phyloP scores from a whole-genome alignment of 352 stramenopile genomes.

The Phytopythium vexans region DNA sequence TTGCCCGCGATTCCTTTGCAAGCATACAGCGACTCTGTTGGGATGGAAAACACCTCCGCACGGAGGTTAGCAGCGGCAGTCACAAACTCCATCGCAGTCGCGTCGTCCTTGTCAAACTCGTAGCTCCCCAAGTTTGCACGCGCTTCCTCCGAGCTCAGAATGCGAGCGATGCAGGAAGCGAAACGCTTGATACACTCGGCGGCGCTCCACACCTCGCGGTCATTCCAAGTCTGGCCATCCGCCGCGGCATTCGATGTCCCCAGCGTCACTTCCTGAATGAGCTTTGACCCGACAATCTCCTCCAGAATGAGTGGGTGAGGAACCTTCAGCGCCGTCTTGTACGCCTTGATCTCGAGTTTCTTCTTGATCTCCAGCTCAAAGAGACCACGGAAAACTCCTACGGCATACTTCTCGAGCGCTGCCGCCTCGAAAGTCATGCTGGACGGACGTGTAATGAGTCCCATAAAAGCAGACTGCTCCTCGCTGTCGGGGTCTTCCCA shows the following conservation, averaged over 20 bases:
- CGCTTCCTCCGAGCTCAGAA: constrained; percentile 51
- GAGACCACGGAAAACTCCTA: constrained; percentile 82
- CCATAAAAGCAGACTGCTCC: constrained; percentile 87
- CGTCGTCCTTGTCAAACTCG: constrained; percentile 98
- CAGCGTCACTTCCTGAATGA: constrained; percentile 36
- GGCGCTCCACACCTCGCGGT: constrained; percentile 86
- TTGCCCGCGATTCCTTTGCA: constrained; percentile 99
- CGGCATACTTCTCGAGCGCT: constrained; percentile 61
- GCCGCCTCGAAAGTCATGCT: constrained; percentile 38
- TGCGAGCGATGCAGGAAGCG: constrained; percentile 52
- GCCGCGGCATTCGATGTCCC: constrained; percentile 10
- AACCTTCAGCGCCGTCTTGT: constrained; percentile 93
- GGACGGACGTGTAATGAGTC: constrained; percentile 46
- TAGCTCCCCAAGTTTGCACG: constrained; percentile 69
- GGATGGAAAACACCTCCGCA: constrained; percentile 79
- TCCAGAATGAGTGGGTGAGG: constrained; percentile 79
- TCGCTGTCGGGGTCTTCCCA: constrained; percentile 85
- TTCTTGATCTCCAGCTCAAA: constrained; percentile 97
- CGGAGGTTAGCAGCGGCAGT: constrained; percentile 97
- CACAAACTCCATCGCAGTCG: constrained; percentile 96
- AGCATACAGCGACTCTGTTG: constrained; percentile 81
- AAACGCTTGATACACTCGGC: constrained; percentile 90
- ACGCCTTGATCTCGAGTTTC: constrained; percentile 94
- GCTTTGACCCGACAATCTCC: constrained; percentile 40
- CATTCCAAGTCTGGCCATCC: constrained; percentile 54